Evolutionary conservation across 2,329 filamentous ascomycete species (phyloP).

Genomic region (Trichoderma koningiopsis): DNA sequence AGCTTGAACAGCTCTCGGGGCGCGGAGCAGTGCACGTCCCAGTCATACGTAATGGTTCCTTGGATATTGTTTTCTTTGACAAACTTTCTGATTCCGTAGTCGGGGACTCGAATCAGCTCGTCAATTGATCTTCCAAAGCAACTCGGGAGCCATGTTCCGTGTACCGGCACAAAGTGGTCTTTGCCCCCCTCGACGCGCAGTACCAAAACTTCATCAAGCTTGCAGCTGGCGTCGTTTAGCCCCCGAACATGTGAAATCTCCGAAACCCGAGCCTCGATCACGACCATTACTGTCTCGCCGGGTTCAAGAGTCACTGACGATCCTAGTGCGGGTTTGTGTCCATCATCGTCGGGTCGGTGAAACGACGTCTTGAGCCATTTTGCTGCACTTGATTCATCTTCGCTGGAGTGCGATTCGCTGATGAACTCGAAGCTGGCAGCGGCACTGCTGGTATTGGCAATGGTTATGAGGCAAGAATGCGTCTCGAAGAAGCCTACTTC

Average conservation of each 20-base stretch:
- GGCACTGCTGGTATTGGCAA: constrained; percentile 90
- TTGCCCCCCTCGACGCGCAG: constrained; percentile 80
- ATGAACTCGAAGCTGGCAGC: constrained; percentile 79
- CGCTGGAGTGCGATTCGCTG: constrained; percentile 58
- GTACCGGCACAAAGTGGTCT: constrained; percentile 87
- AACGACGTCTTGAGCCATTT: constrained; percentile 74
- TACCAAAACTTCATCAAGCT: constrained; percentile 84
- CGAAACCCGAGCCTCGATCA: constrained; percentile 68
- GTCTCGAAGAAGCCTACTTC: constrained; percentile 68
- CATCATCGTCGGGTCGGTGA: constrained; percentile 45
- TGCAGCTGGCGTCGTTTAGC: constrained; percentile 68
- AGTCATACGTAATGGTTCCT: constrained; percentile 57
- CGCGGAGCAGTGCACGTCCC: constrained; percentile 72
- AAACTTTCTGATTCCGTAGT: constrained; percentile 69
- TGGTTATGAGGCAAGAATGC: constrained; percentile 69
- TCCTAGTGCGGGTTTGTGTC: constrained; percentile 38
- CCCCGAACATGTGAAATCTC: constrained; percentile 64
- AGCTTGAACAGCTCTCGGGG: constrained; percentile 88
- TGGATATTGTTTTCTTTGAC: constrained; percentile 42
- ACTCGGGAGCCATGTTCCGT: constrained; percentile 76
- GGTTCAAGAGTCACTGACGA: constrained; percentile 72
- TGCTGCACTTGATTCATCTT: constrained; percentile 37
- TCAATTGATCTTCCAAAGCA: constrained; percentile 85
- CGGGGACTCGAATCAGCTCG: constrained; percentile 83
- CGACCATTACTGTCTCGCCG: constrained; percentile 75